Conservation (phyloP, 1,284 basidiomycete genomes). For the Mycena sp. region DNA sequence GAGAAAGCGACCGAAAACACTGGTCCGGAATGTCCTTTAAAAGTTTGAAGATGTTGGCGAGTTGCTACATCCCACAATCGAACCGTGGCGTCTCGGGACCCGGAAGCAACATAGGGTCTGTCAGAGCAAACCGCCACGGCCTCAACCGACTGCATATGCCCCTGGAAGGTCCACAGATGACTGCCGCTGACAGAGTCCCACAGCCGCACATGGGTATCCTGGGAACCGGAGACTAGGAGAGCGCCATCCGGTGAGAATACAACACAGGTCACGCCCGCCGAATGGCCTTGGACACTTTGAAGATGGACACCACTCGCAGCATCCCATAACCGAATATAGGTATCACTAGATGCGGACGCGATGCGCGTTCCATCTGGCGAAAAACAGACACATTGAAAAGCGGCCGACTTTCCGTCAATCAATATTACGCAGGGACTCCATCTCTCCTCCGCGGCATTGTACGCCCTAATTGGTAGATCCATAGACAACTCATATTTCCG, state of each 20-base stretch:
- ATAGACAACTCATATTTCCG: background rate
- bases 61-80: background rate
- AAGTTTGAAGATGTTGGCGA: background rate
- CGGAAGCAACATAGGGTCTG: background rate
- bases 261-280: background rate
- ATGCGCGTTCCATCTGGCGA: background rate
- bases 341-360: background rate
- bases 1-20: background rate
- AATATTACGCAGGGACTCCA: background rate
- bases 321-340: constrained; percentile 41
- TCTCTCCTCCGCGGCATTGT: background rate
- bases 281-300: constrained; percentile 27
- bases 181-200: background rate
- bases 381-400: background rate
- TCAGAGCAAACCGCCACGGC: background rate
- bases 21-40: background rate
- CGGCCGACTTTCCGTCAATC: background rate
- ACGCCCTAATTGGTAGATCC: background rate
- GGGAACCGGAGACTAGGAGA: background rate
- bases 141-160: background rate
- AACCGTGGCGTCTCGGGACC: background rate
- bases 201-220: background rate
- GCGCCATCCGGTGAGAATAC: background rate
- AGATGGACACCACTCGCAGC: constrained; percentile 31
- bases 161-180: background rate